phyloP scores from a whole-genome alignment of 2,329 filamentous ascomycete species.

The Arthrobotrys conoides region DNA sequence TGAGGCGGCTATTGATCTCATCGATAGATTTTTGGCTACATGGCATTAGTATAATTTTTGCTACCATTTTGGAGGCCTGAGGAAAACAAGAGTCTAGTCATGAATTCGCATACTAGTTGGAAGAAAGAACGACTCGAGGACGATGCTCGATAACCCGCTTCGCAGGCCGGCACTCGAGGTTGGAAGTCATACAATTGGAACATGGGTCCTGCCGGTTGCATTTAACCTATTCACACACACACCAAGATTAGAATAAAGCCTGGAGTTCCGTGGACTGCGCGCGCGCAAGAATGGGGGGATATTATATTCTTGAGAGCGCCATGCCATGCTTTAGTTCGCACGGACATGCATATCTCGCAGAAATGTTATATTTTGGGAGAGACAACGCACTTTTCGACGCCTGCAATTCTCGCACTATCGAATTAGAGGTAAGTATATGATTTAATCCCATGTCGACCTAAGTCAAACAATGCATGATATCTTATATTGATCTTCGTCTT shows the following conservation, averaged over 20 bases:
- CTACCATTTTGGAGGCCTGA: constrained; percentile 13
- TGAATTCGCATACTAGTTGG: constrained; percentile 51
- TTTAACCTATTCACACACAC: constrained; percentile 54
- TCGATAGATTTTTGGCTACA: constrained; percentile 56
- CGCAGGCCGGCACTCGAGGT: constrained; percentile 57
- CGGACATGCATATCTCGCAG: constrained; percentile 3
- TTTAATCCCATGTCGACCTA: background rate
- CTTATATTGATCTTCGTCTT: constrained; percentile 20
- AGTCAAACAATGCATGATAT: constrained; percentile 50
- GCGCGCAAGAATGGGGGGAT: constrained; percentile 3
- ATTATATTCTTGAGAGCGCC: constrained; percentile 16
- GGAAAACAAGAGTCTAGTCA: background rate
- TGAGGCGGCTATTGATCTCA: constrained; percentile 57
- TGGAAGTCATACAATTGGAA: constrained; percentile 59
- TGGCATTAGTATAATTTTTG: constrained; percentile 11
- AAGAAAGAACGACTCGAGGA: constrained; percentile 57
- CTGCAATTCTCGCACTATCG: constrained; percentile 58
- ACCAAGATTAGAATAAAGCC: background rate
- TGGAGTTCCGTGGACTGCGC: constrained; percentile 19
- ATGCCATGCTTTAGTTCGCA: background rate
- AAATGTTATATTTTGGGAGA: constrained; percentile 49
- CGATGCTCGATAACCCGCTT: constrained; percentile 57
- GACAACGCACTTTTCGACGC: constrained; percentile 60
- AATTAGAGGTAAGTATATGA: constrained; percentile 22
- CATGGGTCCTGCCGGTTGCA: constrained; percentile 60